phyloP scores from a whole-genome alignment of 148 eudicot genomes.

The Nepenthes gracilis region DNA sequence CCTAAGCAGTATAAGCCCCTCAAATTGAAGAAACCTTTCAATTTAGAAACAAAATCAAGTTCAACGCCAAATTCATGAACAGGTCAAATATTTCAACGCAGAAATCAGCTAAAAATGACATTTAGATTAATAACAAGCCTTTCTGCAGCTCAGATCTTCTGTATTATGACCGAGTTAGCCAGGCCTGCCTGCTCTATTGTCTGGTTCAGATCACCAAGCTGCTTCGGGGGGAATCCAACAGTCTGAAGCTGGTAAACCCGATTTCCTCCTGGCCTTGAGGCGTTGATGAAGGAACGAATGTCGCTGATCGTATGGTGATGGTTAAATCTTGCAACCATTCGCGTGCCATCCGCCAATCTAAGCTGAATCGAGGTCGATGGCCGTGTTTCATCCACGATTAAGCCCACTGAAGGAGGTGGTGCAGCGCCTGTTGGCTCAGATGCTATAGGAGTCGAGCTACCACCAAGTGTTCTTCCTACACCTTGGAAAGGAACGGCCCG shows the following conservation, averaged over 20 bases:
- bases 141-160: conserved; percentile 23
- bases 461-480: conserved; percentile 53
- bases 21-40: no score
- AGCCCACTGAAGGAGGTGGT: conserved; percentile 24
- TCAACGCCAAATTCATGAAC: no score
- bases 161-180: conserved; percentile 56
- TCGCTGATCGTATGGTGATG: conserved; percentile 39
- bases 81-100: no score
- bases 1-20: no score
- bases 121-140: no score
- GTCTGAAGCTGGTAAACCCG: conserved; percentile 52
- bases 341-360: conserved; percentile 58
- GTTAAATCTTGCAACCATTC: conserved; percentile 48
- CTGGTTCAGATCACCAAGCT: conserved; percentile 39
- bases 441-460: conserved; percentile 20
- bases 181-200: conserved; percentile 70
- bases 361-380: conserved; percentile 61
- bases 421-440: conserved; percentile 16
- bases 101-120: no score
- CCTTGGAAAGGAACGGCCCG: conserved; percentile 38
- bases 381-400: conserved; percentile 27
- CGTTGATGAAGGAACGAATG: conserved; percentile 45
- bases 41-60: no score
- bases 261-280: conserved; percentile 51
- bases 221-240: conserved; percentile 67